Evolutionary conservation across 2,329 filamentous ascomycete genomes (phyloP).

Genomic region (Lachnellula hyalina): DNA sequence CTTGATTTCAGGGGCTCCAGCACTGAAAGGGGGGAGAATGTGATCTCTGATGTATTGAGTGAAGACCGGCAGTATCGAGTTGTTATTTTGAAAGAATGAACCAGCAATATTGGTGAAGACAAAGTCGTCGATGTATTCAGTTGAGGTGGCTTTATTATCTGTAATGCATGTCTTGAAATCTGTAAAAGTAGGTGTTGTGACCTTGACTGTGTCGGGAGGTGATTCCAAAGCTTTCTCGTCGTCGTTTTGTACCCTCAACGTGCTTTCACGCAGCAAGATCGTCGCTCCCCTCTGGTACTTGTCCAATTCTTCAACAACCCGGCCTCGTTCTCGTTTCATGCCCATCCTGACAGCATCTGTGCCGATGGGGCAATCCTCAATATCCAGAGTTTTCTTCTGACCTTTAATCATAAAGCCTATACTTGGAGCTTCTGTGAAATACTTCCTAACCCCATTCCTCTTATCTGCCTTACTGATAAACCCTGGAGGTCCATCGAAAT

Average conservation of each 20-base stretch:
- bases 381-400: constrained; percentile 75
- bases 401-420: constrained; percentile 91
- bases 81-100: constrained; percentile 99
- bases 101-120: constrained; percentile 88
- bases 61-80: constrained; percentile 85
- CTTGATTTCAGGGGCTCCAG: constrained; percentile 49
- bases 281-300: constrained; percentile 81
- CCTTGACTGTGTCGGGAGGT: constrained; percentile 25
- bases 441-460: constrained; percentile 47
- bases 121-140: constrained; percentile 79
- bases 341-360: constrained; percentile 79
- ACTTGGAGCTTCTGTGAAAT: constrained; percentile 62
- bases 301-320: constrained; percentile 64
- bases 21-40: constrained; percentile 53
- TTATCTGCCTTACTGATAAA: constrained; percentile 41
- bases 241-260: constrained; percentile 56
- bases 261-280: constrained; percentile 82
- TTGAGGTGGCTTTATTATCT: constrained; percentile 73
- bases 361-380: constrained; percentile 95
- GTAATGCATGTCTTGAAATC: constrained; percentile 88
- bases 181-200: constrained; percentile 46
- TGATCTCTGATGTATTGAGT: constrained; percentile 80
- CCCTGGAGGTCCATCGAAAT: constrained; percentile 75
- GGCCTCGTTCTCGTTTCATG: constrained; percentile 70
- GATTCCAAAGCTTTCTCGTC: constrained; percentile 25